Evolutionary conservation across 1,284 basidiomycete genomes (phyloP), one percentile per base, ranked within the genome.

Genomic region (Marasmius oreades): DNA sequence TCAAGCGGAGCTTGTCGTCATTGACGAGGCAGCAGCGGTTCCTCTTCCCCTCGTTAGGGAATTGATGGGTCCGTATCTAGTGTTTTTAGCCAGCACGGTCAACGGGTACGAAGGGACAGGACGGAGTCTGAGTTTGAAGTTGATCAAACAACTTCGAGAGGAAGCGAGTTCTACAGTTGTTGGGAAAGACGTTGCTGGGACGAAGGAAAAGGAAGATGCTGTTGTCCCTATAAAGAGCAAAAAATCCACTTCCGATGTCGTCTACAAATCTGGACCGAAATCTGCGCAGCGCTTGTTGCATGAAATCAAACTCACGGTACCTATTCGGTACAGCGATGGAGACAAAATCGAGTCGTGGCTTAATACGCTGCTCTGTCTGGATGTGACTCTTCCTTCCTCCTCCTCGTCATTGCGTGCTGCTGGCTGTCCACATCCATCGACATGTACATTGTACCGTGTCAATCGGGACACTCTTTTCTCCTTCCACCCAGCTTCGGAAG

Each of bases 101-200:
- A 98, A 98, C 69, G 97, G 97, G 45, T 99, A 99, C 74, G 97
- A 99, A 77, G 97, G 97, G 20, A 99, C 97, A 0, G 97, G 97
- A 18, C 91, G 97, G 34, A 98, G 95, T 2, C 84, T 99, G 47
- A 96, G 93, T 47, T 89, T 99, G 64, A 99, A 99, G 71, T 90
- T 99, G 57, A 92, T 99, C 61, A 92, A 98, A 73, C 95, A 98
- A 72, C 84, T 99, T 2, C 90, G 97, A 33, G 95, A 97, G 68
- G 53, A 58, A 14, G 22, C 44, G 5, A 50, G 22, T 16, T 87
- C 86, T 4, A 82, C 85, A 1, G 86, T 85, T 3, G 74, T 86
- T 48, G 79, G 79, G n/a, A 88, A 85, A 70, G 81, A 85, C 52
- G 72, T 75, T n/a, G 63, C 55, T 24, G 55, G 62, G n/a, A 64